Base-by-base conservation (phyloP, 73 alveolate species). In the Uronychia setigera region DNA sequence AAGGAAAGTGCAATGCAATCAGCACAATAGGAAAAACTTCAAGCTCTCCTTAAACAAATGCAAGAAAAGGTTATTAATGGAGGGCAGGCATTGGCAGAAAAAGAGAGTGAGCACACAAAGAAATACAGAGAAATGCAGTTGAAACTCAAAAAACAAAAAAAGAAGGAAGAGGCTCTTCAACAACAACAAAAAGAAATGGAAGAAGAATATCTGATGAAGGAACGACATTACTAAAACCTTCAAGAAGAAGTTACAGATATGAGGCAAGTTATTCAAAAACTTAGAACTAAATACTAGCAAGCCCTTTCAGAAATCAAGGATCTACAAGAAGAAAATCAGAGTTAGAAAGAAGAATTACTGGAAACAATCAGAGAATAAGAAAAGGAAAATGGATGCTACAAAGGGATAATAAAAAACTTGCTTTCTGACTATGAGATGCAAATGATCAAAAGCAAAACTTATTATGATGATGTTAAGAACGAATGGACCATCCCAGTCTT, bases 301-400 rank as follows among this genome's bases (percentile, higher is more conserved):
- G 80, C 93, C 19, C 60, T 77, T 31, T 14, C 31, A 32, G 99
- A 96, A 87, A 91, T 96, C 1, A 94, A 96, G 78, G 98, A 96
- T 89, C 86, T 96, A 58, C 89, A 95, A 76, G 79, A 85, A 60
- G 99, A 95, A 81, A 85, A 88, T 60, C 86, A 94, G 80, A 87
- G 85, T 74, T 93, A 95, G 75, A 95, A 95, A 85, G 94, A 94
- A 74, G 98, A 95, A 76, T 82, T 95, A 35, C 90, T 94, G 60
- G 98, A 96, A 77, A 83, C 93, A n/a, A 93, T 95, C 11, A 91
- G 95, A 78, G 93, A 78, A 60, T 88, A 90, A 74, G 95, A 95
- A 33, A 90, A 46, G 74, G 98, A 96, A 60, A 90, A 84, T 80
- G 92, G 88, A 74, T 92, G 94, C 77, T 91, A 90, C 77, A 92